Evolutionary conservation across 805 yeast genomes (phyloP), one percentile per base, ranked within the genome.

Genomic region (Lipomyces chichibuensis): DNA sequence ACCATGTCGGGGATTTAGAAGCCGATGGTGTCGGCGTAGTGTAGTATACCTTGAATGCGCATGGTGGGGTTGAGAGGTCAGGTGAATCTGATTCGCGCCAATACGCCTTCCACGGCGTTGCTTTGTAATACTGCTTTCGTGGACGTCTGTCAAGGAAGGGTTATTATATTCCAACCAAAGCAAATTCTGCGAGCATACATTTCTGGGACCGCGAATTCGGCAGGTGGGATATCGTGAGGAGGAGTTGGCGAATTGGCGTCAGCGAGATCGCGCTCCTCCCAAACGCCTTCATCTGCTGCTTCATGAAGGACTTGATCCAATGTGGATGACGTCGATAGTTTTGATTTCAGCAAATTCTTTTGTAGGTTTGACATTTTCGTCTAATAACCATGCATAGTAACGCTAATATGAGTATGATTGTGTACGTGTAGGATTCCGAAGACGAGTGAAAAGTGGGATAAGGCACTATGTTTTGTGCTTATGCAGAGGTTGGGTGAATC

Each of bases 1-100:
- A 87, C 0, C 92, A 73, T 0, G 96, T 92, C 0, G 81, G 75
- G 0, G 74, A 73, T 0, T 73, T 67, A 0, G 37, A 20, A 9
- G 57, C 27, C 2, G 65, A 53, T 6, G 63, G 60, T 11, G 55
- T 25, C 37, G 67, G 65, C 29, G 43, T 25, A 13, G 62, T 65
- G 58, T 54, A 60, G 57, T 67, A 67, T 6, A 67, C 55, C 33
- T 46, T 20, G 63, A 32, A 65, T 17, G 20, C 23, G 35, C 63
- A 57, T 23, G 33, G 55, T 1, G 60, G 35, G 3, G 59, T 23
- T 1, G 65, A 39, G 11, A 65, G 52, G 1, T 59, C 43, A 0
- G 60, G 60, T 2, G 43, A 27, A 20, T 9, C 25, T 23, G 32
- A 33, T 0, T 20, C 37, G 14, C n/a, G 11, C 65, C 64, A 60